Conservation (phyloP, 176 grass and related monocot genomes). For the Carex scoparia region DNA sequence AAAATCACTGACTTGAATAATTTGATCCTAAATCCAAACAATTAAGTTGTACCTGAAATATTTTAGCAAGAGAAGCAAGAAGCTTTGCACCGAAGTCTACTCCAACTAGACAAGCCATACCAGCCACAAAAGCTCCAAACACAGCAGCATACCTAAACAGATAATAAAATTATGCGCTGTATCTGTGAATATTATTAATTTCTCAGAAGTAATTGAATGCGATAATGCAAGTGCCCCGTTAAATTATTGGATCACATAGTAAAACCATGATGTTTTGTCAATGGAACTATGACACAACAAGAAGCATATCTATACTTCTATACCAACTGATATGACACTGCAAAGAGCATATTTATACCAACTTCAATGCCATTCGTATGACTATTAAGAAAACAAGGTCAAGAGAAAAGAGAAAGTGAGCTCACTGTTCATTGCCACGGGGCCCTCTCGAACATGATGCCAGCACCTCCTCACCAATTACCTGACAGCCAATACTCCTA, state of each 20-base stretch:
- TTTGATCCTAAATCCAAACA: background rate
- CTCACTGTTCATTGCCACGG: slow-evolving; percentile 79
- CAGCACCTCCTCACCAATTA: slow-evolving; percentile 72
- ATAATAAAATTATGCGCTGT: slow-evolving; percentile 10
- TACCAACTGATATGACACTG: background rate
- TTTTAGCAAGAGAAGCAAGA: slow-evolving; percentile 62
- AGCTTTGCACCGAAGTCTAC: slow-evolving; percentile 87
- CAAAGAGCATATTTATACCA: background rate
- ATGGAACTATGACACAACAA: background rate
- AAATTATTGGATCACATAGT: background rate
- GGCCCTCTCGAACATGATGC: slow-evolving; percentile 67
- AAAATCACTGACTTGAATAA: background rate
- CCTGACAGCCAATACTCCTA: slow-evolving; percentile 53
- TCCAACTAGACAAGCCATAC: slow-evolving; percentile 89
- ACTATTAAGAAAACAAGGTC: background rate
- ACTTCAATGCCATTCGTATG: background rate
- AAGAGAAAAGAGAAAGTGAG: slow-evolving; percentile 15
- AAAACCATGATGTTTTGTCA: background rate
- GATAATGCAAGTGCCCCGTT: background rate
- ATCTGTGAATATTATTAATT: slow-evolving; percentile 3
- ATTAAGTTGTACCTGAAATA: slow-evolving; percentile 62
- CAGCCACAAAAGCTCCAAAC: slow-evolving; percentile 87
- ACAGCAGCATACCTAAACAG: slow-evolving; percentile 71
- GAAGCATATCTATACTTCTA: background rate
- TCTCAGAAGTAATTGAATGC: background rate